Evolutionary conservation across 1,139 yeast genomes (phyloP).

Genomic region (Petasospora rhodanensis): DNA sequence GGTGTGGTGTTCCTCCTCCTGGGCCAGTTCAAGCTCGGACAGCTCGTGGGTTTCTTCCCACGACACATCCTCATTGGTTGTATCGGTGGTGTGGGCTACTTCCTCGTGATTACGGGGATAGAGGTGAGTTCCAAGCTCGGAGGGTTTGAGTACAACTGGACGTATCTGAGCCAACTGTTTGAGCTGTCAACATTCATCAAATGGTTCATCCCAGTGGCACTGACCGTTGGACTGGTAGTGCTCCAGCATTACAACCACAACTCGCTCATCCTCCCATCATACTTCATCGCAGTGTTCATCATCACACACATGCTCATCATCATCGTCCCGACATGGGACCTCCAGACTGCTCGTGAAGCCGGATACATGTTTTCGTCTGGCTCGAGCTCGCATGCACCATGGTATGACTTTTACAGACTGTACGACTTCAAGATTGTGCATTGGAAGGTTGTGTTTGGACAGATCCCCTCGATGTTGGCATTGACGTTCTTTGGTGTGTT

Average conservation of each 20-base stretch:
- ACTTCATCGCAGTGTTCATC: slow-evolving; percentile 66
- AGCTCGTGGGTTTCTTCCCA: slow-evolving; percentile 91
- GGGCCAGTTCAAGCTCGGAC: slow-evolving; percentile 78
- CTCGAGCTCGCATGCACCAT: slow-evolving; percentile 61
- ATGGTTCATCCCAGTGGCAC: slow-evolving; percentile 66
- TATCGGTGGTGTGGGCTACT: slow-evolving; percentile 97
- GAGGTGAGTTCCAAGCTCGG: slow-evolving; percentile 86
- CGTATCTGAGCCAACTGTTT: slow-evolving; percentile 47
- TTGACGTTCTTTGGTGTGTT: slow-evolving; percentile 90
- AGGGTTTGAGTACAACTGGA: slow-evolving; percentile 58
- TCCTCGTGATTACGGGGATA: slow-evolving; percentile 81
- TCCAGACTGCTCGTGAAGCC: slow-evolving; percentile 53
- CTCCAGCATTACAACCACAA: slow-evolving; percentile 66
- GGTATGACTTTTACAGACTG: slow-evolving; percentile 80
- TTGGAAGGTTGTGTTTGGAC: slow-evolving; percentile 63
- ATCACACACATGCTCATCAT: slow-evolving; percentile 66
- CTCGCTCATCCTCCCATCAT: slow-evolving; percentile 76
- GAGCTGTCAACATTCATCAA: slow-evolving; percentile 45
- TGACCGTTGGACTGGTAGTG: slow-evolving; percentile 56
- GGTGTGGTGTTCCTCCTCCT: slow-evolving; percentile 73
- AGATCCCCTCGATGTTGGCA: slow-evolving; percentile 92
- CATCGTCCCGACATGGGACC: slow-evolving; percentile 59
- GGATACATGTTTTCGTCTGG: slow-evolving; percentile 77
- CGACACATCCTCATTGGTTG: slow-evolving; percentile 94
- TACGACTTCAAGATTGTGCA: slow-evolving; percentile 69